A percentile compares a stretch with the other conserved stretches of the same genome.
phyloP scores from a whole-genome alignment of 345 rosid species.

The Geranium brycei region DNA sequence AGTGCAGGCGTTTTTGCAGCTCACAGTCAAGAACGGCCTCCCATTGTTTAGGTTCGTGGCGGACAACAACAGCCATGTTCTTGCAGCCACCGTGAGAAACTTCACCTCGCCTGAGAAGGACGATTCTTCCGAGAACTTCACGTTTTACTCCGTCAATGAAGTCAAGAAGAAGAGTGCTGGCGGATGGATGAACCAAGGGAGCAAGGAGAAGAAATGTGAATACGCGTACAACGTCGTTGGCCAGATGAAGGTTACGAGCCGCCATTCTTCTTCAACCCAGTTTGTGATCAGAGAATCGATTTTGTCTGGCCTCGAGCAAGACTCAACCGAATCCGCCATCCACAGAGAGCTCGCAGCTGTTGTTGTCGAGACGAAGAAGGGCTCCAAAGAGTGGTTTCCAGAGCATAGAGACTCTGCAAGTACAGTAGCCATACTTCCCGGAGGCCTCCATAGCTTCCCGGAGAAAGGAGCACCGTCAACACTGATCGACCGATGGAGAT shows the following conservation, averaged over 20 bases:
- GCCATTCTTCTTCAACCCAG: constrained; percentile 17
- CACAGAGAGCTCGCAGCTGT: constrained; percentile 60
- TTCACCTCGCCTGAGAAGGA: constrained; percentile 27
- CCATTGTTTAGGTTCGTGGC: constrained; percentile 57
- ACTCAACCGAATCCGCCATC: constrained; percentile 15
- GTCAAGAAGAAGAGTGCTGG: constrained; percentile 42
- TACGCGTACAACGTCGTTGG: constrained; percentile 42
- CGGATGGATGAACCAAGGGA: constrained; percentile 51
- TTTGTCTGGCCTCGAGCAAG: constrained; percentile 35
- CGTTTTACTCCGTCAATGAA: constrained; percentile 56
- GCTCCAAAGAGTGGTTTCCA: too few species aligned
- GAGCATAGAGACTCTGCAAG: not conserved
- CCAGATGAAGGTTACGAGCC: constrained; percentile 42
- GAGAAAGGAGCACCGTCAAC: constrained; percentile 49
- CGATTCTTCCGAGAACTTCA: constrained; percentile 27
- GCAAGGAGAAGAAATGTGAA: constrained; percentile 41
- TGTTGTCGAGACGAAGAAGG: constrained; percentile 17
- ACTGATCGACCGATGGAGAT: constrained; percentile 58
- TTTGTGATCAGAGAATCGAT: constrained; percentile 41
- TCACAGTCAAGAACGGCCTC: constrained; percentile 48
- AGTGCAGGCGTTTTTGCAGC: constrained; percentile 48
- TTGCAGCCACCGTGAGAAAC: constrained; percentile 55
- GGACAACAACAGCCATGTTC: constrained; percentile 36
- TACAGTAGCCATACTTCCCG: constrained; percentile 43
- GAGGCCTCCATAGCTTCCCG: constrained; percentile 64